Evolutionary conservation across 352 stramenopile genomes (phyloP).

Genomic region (Thalassiosira allenii): DNA sequence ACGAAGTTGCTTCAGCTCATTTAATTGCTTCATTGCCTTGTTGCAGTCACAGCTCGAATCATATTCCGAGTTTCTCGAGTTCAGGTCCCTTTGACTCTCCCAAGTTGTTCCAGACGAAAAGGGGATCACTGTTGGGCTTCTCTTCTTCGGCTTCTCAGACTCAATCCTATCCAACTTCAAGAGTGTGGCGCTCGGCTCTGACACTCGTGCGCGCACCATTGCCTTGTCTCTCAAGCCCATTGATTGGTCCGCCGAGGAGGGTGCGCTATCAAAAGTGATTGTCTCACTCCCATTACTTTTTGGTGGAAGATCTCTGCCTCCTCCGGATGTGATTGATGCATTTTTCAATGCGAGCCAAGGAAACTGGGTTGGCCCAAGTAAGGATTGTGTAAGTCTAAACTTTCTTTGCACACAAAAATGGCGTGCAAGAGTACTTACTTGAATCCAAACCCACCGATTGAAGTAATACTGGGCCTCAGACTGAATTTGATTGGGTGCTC

Average conservation of each 20-base stretch:
- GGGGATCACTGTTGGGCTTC: constrained; percentile 7
- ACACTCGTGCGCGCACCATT: constrained; percentile 29
- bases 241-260: neutral
- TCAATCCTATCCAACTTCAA: constrained; percentile 31
- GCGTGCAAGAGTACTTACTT: no score
- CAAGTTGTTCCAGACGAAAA: constrained; percentile 14
- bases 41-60: constrained; percentile 12
- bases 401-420: no score
- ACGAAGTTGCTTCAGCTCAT: constrained; percentile 27
- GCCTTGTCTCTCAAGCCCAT: constrained; percentile 22
- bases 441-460: constrained; percentile 93
- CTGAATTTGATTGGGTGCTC: no score
- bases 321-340: constrained; percentile 25
- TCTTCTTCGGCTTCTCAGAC: constrained; percentile 20
- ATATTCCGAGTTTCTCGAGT: neutral
- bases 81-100: neutral
- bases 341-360: constrained; percentile 90
- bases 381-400: no score
- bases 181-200: constrained; percentile 12
- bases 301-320: neutral
- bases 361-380: no score
- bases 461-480: constrained; percentile 90
- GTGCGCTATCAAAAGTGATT: constrained; percentile 9
- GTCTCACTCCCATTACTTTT: constrained; percentile 6
- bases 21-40: constrained; percentile 29